Evolutionary conservation across 225 moss, liverwort and hornwort species (phyloP), one percentile per base, ranked within the genome.

Genomic region (Pleurozium schreberi): DNA sequence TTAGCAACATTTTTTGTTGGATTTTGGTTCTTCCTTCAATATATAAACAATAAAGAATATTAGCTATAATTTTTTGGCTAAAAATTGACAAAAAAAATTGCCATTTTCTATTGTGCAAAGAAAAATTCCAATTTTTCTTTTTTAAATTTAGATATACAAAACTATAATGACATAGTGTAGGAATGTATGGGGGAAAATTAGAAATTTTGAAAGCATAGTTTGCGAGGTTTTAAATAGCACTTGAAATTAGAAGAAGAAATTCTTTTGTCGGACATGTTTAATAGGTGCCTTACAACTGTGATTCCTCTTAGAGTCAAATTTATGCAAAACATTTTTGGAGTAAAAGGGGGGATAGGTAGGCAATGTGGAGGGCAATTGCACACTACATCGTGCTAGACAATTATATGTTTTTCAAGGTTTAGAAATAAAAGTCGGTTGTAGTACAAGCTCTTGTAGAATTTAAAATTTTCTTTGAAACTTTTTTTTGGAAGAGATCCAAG

Each of bases 131-230:
- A 23, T 10, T 22, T 68, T n/a, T 40, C 0, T 11, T 38, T 19
- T 65, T 68, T 68, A 21, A 25, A 26, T 70, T 15, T 3, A 26
- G 43, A 9, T 27, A 5, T 42, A 15, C 4, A 14, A 70, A 42
- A 8, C 42, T 43, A 0, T 9, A 26, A 9, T 4, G 42, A 27
- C 3, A 9, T 9, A 27, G 0, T 71, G 2, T 70, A 0, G 5
- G 2, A 27, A 42, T 42, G 26, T 15, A 15, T 40, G 0, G 15
- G 1, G 40, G 3, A 5, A 14, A 42, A 8, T 8, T 8, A 0
- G 0, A 70, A 70, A 42, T 4, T 25, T 69, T 23, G n/a, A 22
- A 69, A 1, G n/a, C 0, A 1, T 8, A 40, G 8, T 42, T 42
- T 42, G 14, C 15, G 42, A 70, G 8, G 5, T 26, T 14, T 71